A percentile compares a stretch with the other conserved stretches of the same genome.
phyloP scores from a whole-genome alignment of 2,329 filamentous ascomycete species.

The Cladorrhinum sp. region DNA sequence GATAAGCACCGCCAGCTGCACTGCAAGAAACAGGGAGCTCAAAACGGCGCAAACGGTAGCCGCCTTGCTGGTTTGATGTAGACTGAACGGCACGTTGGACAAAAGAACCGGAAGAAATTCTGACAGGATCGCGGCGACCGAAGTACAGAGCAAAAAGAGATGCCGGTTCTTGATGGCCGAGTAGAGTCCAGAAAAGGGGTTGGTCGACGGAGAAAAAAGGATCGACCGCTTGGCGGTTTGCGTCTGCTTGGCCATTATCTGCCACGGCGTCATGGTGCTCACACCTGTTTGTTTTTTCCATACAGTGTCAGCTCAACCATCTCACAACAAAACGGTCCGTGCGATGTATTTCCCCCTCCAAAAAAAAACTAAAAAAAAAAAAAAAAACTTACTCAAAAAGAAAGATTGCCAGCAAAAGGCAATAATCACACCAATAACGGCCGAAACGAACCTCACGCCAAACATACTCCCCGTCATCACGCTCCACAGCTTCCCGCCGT shows the following conservation, averaged over 20 bases:
- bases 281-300: slow-evolving; percentile 36
- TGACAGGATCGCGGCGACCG: slow-evolving; percentile 43
- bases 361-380: not conserved
- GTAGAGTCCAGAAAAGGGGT: slow-evolving; percentile 45
- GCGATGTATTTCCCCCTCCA: not conserved
- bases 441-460: slow-evolving; percentile 43
- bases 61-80: slow-evolving; percentile 38
- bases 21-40: slow-evolving; percentile 36
- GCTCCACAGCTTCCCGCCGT: slow-evolving; percentile 23
- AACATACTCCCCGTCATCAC: slow-evolving; percentile 41
- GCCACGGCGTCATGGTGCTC: slow-evolving; percentile 44
- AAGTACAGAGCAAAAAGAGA: slow-evolving; percentile 39
- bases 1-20: slow-evolving; percentile 42
- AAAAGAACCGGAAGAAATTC: slow-evolving; percentile 51
- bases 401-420: slow-evolving; percentile 42
- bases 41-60: slow-evolving; percentile 42
- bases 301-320: slow-evolving; percentile 7
- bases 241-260: slow-evolving; percentile 37
- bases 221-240: slow-evolving; percentile 38
- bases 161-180: slow-evolving; percentile 36
- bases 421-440: slow-evolving; percentile 39
- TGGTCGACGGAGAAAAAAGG: slow-evolving; percentile 41
- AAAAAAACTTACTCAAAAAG: slow-evolving; percentile 34
- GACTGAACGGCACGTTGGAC: slow-evolving; percentile 47
- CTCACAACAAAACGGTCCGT: slow-evolving; percentile 3